A percentile compares a stretch with the other conserved stretches of the same genome.
Evolutionary conservation across 352 stramenopile species (phyloP).

Genomic region (Thalassiosira gravida): DNA sequence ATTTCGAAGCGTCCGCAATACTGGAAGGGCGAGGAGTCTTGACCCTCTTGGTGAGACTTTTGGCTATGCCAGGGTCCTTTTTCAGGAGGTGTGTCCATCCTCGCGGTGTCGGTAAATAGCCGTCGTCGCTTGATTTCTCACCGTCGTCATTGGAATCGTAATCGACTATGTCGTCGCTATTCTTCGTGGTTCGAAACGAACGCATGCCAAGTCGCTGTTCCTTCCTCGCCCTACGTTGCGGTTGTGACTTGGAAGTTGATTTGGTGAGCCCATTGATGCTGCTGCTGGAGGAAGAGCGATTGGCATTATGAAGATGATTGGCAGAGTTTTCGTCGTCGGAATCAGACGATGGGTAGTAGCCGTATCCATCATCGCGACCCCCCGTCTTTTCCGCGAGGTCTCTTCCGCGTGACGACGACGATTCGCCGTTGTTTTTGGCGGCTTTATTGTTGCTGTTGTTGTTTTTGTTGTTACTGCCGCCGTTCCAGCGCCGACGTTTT

Average conservation of each 20-base stretch:
- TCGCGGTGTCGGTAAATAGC: conserved; percentile 11
- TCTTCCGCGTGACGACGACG: not conserved
- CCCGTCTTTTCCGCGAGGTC: conserved; percentile 35
- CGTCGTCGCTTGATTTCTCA: not conserved
- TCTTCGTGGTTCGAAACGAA: conserved; percentile 5
- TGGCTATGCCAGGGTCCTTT: conserved; percentile 1
- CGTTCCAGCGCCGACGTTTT: conserved; percentile 22
- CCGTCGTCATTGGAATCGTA: not conserved
- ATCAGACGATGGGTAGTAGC: conserved; percentile 38
- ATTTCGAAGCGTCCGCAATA: conserved; percentile 29
- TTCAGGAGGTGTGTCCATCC: conserved; percentile 24
- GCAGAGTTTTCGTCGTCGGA: conserved; percentile 8
- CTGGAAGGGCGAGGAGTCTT: conserved; percentile 17
- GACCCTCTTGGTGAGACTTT: not conserved
- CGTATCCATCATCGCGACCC: conserved; percentile 20
- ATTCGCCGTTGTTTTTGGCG: conserved; percentile 3
- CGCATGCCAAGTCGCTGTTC: conserved; percentile 8
- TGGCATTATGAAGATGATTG: conserved; percentile 1
- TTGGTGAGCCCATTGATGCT: not conserved
- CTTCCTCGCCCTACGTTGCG: not conserved
- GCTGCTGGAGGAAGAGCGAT: not conserved
- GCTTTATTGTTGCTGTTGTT: too few relatives aligned
- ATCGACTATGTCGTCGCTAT: conserved; percentile 1
- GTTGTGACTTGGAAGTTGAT: too few relatives aligned
- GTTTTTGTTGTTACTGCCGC: not conserved